Base-by-base conservation (phyloP, 306 rosid species). In the Sophora flavescens region DNA sequence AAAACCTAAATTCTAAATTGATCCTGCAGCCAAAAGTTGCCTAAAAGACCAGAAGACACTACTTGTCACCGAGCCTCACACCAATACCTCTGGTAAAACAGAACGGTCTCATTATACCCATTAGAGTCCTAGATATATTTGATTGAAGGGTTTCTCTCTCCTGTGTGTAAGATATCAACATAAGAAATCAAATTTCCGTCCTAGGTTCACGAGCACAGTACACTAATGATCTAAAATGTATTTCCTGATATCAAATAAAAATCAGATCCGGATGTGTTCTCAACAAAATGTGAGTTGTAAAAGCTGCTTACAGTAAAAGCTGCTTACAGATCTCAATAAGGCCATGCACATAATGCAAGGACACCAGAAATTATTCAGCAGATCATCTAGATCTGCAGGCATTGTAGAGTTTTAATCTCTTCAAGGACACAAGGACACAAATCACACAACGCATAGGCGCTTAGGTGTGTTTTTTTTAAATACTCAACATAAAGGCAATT, bases 141-240 rank as follows among this genome's bases (percentile, higher is more conserved):
- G 16, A 61, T 68, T 48, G 70, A 68, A 78, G 30, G 76, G 57
- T 9, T 59, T 69, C 44, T 69, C 63, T 30, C 32, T 59, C 17
- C n/a, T 30, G 38, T 15, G 12, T 50, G 6, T 65, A 65, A 52
- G 73, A 42, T 76, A 53, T 14, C 66, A 65, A 52, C 2, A 30
- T 10, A 41, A 32, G 15, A 72, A 14, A 28, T 53, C 38, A 54
- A 53, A 8, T 38, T 52, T n/a, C 32, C 68, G 5, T 15, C 35
- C 14, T 12, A 42, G 35, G 50, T 39, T 54, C 65, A 16, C 56
- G 1, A 44, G 42, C 72, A 32, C 62, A 32, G 14, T 57, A n/a
- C 47, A 57, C 11, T 32, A 6, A 45, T 44, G 16, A 42, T 77
- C 67, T 8, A 45, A 67, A 77, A 18, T 22, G 5, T 7, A 12